Percentiles rank a stretch among this genome's conserved stretches.
These are phyloP conservation scores for Lentinula novae-zelandiae DNA, from an alignment of 1,284 basidiomycete genomes.

Conservation along the genomic window DNA sequence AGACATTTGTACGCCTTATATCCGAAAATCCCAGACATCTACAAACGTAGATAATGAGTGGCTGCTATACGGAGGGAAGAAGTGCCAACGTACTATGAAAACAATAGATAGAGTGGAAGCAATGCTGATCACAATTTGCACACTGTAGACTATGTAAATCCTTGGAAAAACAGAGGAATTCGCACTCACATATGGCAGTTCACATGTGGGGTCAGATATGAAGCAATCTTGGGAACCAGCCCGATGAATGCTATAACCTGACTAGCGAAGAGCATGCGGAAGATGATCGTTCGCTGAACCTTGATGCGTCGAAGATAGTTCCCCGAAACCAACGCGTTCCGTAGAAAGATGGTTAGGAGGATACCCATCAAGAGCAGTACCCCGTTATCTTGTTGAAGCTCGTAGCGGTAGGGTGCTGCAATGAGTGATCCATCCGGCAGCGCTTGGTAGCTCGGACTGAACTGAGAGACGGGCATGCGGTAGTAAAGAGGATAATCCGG, in stretches of 20 bases:
- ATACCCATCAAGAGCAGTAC: conserved; percentile 46
- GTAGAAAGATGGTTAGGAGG: conserved; percentile 48
- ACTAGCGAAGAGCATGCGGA: conserved; percentile 51
- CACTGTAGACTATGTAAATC: conserved; percentile 24
- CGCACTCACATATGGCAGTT: conserved; percentile 29
- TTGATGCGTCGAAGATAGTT: conserved; percentile 51
- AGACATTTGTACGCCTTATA: conserved; percentile 66
- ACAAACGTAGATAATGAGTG: conserved; percentile 3
- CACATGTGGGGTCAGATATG: conserved; percentile 40
- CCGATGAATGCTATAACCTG: conserved; percentile 50
- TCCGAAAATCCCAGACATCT: conserved; percentile 64
- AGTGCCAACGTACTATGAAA: conserved; percentile 32
- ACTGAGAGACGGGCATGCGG: conserved; percentile 36
- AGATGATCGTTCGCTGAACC: conserved; percentile 61
- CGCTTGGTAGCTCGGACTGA: conserved; percentile 46
- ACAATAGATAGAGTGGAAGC: conserved; percentile 41
- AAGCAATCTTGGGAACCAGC: conserved; percentile 39
- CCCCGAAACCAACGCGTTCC: conserved; percentile 49
- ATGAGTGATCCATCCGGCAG: conserved; percentile 59
- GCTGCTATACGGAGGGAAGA: neutral
- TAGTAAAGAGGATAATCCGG: conserved; percentile 46
- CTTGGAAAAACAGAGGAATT: neutral
- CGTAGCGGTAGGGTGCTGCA: conserved; percentile 41
- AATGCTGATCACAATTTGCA: conserved; percentile 33
- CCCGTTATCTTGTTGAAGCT: conserved; percentile 38